A percentile compares a stretch with the other conserved stretches of the same genome.
Conservation (phyloP, 2,329 filamentous ascomycete genomes). For the Hymenoscyphus infarciens region DNA sequence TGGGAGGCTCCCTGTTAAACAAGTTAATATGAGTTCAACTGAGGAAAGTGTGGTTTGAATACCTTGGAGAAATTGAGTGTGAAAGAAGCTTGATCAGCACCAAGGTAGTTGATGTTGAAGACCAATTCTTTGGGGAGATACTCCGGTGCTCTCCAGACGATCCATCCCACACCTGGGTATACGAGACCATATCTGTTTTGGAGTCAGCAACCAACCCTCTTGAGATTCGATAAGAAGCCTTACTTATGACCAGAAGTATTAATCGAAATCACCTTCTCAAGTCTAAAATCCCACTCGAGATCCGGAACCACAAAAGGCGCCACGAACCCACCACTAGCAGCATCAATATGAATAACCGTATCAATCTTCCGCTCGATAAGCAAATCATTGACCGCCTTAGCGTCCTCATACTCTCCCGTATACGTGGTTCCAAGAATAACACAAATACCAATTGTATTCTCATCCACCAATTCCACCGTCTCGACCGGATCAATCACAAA, state of each 20-base stretch:
- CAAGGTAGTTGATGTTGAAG: conserved; percentile 99
- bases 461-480: conserved; percentile 58
- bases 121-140: conserved; percentile 83
- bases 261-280: conserved; percentile 86
- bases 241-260: conserved; percentile 89
- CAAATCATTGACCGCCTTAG: conserved; percentile 87
- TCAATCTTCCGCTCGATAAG: conserved; percentile 72
- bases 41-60: neutral
- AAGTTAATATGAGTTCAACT: neutral
- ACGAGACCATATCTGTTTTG: conserved; percentile 72
- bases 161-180: conserved; percentile 93
- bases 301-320: conserved; percentile 84
- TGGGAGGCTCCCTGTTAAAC: conserved; percentile 66
- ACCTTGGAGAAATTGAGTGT: conserved; percentile 92
- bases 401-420: conserved; percentile 92
- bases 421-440: conserved; percentile 90
- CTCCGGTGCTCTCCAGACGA: conserved; percentile 80
- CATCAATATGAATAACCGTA: conserved; percentile 88
- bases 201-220: conserved; percentile 2
- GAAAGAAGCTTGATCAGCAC: conserved; percentile 91
- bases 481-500: conserved; percentile 62
- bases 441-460: conserved; percentile 86
- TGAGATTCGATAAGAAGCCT: neutral
- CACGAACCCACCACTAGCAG: conserved; percentile 88
- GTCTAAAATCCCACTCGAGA: conserved; percentile 87